Evolutionary conservation across 2,329 filamentous ascomycete genomes (phyloP).

Genomic region (Penicillium hordei): DNA sequence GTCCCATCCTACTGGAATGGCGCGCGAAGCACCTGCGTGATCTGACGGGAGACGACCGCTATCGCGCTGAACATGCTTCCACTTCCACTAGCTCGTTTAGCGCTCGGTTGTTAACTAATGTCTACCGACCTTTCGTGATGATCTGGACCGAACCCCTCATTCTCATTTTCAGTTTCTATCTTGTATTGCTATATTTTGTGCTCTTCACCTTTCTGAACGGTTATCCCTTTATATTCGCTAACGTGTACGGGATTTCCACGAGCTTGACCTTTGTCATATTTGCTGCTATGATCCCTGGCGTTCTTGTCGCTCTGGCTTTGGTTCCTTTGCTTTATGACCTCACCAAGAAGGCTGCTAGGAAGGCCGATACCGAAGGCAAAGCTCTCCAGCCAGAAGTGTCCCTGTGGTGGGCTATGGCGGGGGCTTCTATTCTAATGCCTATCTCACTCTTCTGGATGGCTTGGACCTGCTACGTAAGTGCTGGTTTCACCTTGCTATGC

Average conservation of each 20-base stretch:
- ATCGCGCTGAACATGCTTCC: conserved; percentile 40
- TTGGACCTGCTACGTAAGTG: conserved; percentile 20
- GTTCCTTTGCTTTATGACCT: neutral
- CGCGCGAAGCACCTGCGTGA: conserved; percentile 42
- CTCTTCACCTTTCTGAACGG: conserved; percentile 43
- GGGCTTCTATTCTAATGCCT: neutral
- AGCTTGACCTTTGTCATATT: conserved; percentile 51
- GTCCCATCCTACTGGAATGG: conserved; percentile 46
- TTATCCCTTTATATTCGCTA: conserved; percentile 52
- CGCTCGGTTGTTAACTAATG: conserved; percentile 37
- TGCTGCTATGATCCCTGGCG: conserved; percentile 40
- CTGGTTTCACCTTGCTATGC: neutral
- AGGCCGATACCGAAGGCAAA: neutral
- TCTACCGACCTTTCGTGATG: conserved; percentile 44
- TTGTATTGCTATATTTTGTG: conserved; percentile 33
- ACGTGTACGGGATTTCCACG: conserved; percentile 48
- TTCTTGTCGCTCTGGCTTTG: conserved; percentile 4
- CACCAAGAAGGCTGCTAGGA: neutral
- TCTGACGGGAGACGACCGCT: conserved; percentile 47
- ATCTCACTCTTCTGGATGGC: conserved; percentile 4
- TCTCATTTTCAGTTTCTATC: conserved; percentile 27
- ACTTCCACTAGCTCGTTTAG: neutral
- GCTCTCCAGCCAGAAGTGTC: conserved; percentile 5
- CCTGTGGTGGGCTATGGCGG: conserved; percentile 5
- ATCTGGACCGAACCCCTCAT: conserved; percentile 30